These are phyloP conservation scores for Auricularia cornea DNA, from an alignment of 768 basidiomycete genomes.

Conservation along the genomic window DNA sequence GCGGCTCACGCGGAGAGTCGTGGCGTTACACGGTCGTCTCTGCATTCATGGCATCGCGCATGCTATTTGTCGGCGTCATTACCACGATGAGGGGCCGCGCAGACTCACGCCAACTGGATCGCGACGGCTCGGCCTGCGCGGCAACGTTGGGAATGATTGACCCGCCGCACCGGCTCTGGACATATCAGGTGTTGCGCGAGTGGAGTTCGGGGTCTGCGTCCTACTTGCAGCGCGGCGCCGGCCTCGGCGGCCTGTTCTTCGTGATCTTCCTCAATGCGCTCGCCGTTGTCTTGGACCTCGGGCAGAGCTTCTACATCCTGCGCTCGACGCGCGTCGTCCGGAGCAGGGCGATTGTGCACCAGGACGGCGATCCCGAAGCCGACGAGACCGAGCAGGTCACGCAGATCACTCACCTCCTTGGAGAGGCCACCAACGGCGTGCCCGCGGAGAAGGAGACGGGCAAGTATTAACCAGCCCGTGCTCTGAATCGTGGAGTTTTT, in stretches of 20 bases:
- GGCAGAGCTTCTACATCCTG: neutral
- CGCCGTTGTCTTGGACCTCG: slow-evolving; percentile 27
- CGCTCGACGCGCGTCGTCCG: slow-evolving; percentile 28
- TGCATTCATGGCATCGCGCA: no score
- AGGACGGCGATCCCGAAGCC: slow-evolving; percentile 16
- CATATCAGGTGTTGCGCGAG: no score
- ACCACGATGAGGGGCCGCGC: no score
- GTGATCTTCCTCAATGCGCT: slow-evolving; percentile 46
- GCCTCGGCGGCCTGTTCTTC: slow-evolving; percentile 49
- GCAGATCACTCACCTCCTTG: slow-evolving; percentile 51
- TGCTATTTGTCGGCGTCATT: no score
- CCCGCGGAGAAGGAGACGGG: slow-evolving; percentile 10
- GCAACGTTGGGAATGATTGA: no score
- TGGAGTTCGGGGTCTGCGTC: no score
- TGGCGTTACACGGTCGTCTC: no score
- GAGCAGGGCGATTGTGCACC: slow-evolving; percentile 17
- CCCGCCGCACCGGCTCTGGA: no score
- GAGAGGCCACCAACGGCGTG: slow-evolving; percentile 9
- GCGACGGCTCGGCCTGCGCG: no score
- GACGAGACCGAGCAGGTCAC: slow-evolving; percentile 22
- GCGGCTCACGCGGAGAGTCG: no score
- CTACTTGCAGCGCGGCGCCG: slow-evolving; percentile 25
- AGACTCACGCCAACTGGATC: no score
- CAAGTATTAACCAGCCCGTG: slow-evolving; percentile 14
- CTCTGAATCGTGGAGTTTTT: slow-evolving; percentile 58